Evolutionary conservation across 768 basidiomycete species (phyloP), one percentile per base, ranked within the genome.

Genomic region (Tylopilus rubrobrunneus): DNA sequence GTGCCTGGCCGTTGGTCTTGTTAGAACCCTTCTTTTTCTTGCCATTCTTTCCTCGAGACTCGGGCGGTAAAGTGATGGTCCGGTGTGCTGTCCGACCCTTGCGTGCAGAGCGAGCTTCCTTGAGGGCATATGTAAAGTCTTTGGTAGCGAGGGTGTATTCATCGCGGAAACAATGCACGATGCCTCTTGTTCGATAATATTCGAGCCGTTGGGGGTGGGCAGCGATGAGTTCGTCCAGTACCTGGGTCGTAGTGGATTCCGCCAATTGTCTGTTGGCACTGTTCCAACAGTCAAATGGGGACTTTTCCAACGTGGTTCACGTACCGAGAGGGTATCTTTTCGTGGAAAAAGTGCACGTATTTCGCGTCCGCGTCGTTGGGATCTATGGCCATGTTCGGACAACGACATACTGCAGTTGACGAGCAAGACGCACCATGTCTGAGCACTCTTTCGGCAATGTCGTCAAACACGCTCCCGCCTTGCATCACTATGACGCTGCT

Each of bases 401-500:
- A 12, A 45, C 3, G 34, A 29, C 45, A 3, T 7, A 15, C 33
- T 48, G 28, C 15, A 33, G 39, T 33, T 4, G 49, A 34, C 44
- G 9, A 34, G 15, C 9, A 34, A 73, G 77, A 31, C 78, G 53
- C 50, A 83, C 83, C 83, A 49, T 81, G 66, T 78, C 76, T 89
- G 49, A 94, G 78, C 9, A 95, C 92, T 14, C 86, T 79, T 65
- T 92, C 89, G 0, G 92, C 92, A n/a, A 95, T 78, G 61, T 95
- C 92, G 61, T 95, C 92, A 63, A 95, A 89, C 3, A 93, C 88
- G 57, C 86, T 92, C 5, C 92, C 91, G 36, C 91, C 91, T 66
- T 95, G 92, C 92, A 95, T 95, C 31, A 95, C 84, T 86, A 94
- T 90, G 27, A 95, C 92, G 63, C 89, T 92, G 1, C 89, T 89